Evolutionary conservation across 192 early-diverging fungal species (phyloP), one percentile per base, ranked within the genome.

Genomic region (Entophlyctis helioformis): DNA sequence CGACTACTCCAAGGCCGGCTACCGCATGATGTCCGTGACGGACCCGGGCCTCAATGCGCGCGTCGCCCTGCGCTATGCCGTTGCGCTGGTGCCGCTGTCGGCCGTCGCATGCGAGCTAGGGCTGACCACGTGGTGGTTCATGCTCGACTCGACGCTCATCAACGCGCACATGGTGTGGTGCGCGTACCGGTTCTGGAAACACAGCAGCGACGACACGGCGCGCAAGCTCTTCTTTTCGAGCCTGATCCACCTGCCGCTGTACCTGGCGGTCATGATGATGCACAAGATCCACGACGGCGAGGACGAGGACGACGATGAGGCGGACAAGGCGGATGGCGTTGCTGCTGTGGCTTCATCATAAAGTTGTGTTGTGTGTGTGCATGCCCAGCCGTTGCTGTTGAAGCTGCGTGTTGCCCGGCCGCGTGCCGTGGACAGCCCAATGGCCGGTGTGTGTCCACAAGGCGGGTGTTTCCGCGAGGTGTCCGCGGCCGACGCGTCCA

Each of bases 1-100:
- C 2, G 95, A 98, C 57, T 98, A 98, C 63, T 82, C 86, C 8
- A 95, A 94, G 58, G 95, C 95, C 1, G 95, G 95, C 1, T 98
- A 94, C 64, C 71, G 82, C 1, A 98, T 98, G 95, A 91, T 88
- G 83, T 54, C 81, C 1, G 88, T 88, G 0, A 83, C 78, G 0
- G 76, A 86, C 45, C 95, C 95, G 9, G 69, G 75, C 15, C 70
- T 98, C 15, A 96, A 94, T 45, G 85, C 85, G 1, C 72, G 89
- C 21, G 90, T 96, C 0, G 72, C 87, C 13, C 61, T 98, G 29
- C 72, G 89, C 7, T 85, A 98, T 54, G 67, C 69, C 56, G 24
- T 83, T 38, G 62, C 69, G 45, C 48, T 93, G 78, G 71, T 94
- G 56, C 83, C 90, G 32, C 28, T 87, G 38, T 55, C 73, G 47